These are phyloP conservation scores for Lactarius deliciosus DNA, from an alignment of 768 basidiomycete genomes.

Conservation along the genomic window DNA sequence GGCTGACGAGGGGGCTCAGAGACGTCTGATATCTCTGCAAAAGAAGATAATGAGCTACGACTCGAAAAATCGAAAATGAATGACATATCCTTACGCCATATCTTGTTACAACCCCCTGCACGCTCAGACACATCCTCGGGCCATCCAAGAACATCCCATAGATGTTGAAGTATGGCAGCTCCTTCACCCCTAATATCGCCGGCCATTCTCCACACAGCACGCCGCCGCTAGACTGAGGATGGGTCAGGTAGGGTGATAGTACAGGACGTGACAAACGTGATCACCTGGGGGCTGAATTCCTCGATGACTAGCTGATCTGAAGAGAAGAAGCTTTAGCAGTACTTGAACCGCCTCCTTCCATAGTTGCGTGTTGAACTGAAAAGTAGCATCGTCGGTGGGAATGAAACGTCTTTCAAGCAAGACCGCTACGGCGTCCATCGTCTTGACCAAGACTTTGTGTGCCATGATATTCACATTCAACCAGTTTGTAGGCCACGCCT, in stretches of 20 bases:
- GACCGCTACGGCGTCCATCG: slow-evolving; percentile 78
- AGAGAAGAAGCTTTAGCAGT: slow-evolving; percentile 81
- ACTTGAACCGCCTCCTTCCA: slow-evolving; percentile 84
- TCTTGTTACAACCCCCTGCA: slow-evolving; percentile 53
- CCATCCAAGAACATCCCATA: slow-evolving; percentile 89
- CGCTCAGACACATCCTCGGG: slow-evolving; percentile 56
- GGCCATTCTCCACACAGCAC: slow-evolving; percentile 94
- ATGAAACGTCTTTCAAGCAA: slow-evolving; percentile 82
- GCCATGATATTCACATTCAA: slow-evolving; percentile 87
- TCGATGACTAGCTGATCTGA: slow-evolving; percentile 93
- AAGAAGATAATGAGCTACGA: slow-evolving; percentile 25
- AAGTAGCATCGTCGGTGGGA: slow-evolving; percentile 60
- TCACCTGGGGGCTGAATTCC: slow-evolving; percentile 90
- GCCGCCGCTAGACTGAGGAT: slow-evolving; percentile 66
- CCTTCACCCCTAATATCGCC: slow-evolving; percentile 95
- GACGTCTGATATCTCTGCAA: slow-evolving; percentile 79
- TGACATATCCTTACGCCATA: slow-evolving; percentile 59
- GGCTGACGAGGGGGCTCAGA: slow-evolving; percentile 80
- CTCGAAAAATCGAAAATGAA: background rate
- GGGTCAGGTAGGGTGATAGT: slow-evolving; percentile 1
- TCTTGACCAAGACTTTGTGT: slow-evolving; percentile 84
- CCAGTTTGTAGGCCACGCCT: slow-evolving; percentile 90
- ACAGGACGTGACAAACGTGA: background rate
- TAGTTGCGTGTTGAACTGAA: slow-evolving; percentile 68
- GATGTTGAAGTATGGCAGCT: slow-evolving; percentile 67